These are phyloP conservation scores for Sporisorium iseilematis-ciliati DNA, from an alignment of 1,284 basidiomycete species.

Conservation along the genomic window DNA sequence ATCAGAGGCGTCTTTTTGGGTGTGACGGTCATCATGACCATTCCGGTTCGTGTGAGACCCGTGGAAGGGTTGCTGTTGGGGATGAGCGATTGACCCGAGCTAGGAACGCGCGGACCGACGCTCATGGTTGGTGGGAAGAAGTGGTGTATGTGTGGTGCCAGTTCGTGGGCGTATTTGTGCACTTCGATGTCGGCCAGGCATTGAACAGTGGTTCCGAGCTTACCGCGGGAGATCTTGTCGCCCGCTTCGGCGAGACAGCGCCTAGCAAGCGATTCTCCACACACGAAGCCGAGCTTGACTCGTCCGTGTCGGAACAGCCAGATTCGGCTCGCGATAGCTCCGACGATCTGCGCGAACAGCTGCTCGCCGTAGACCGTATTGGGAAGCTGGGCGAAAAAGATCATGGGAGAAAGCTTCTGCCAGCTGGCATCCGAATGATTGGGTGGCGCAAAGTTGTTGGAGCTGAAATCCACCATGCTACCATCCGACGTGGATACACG, in stretches of 20 bases:
- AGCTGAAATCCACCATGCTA: constrained; percentile 25
- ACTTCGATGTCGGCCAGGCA: constrained; percentile 47
- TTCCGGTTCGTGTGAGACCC: constrained; percentile 46
- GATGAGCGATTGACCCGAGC: constrained; percentile 39
- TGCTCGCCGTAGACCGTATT: constrained; percentile 68
- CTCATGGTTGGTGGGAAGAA: constrained; percentile 57
- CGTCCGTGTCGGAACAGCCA: constrained; percentile 66
- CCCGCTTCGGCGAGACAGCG: constrained; percentile 52
- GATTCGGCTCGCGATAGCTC: constrained; percentile 53
- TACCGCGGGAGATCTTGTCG: constrained; percentile 46
- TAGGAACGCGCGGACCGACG: constrained; percentile 57
- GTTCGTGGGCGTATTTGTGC: constrained; percentile 33
- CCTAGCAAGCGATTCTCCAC: constrained; percentile 60
- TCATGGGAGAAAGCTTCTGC: constrained; percentile 49
- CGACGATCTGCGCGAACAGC: constrained; percentile 64
- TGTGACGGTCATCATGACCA: constrained; percentile 58
- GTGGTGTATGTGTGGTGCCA: constrained; percentile 51
- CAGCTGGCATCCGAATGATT: constrained; percentile 39
- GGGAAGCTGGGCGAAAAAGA: constrained; percentile 66
- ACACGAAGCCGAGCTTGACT: constrained; percentile 57
- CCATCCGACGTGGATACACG: constrained; percentile 28
- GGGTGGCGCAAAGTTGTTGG: constrained; percentile 20
- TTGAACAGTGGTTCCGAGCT: constrained; percentile 56
- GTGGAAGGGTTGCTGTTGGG: constrained; percentile 58
- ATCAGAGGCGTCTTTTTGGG: constrained; percentile 53